A percentile compares a stretch with the other conserved stretches of the same genome.
Conservation (phyloP, 805 yeast species). For the Candida ovalis region DNA sequence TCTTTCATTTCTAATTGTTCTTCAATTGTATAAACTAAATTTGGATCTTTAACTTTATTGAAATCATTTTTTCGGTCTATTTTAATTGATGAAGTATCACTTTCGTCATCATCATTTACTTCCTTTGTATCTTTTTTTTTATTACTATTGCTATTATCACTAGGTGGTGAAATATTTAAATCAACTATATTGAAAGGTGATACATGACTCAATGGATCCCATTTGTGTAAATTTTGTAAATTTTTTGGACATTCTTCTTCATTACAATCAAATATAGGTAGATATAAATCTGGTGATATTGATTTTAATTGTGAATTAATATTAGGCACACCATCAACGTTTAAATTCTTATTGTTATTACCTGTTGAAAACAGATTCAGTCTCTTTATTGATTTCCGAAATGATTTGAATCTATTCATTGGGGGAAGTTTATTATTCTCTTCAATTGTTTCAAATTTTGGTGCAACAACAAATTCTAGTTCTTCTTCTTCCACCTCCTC, state of each 20-base stretch:
- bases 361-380: background rate
- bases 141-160: background rate
- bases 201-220: slow-evolving; percentile 12
- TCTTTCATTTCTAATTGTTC: slow-evolving; percentile 19
- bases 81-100: background rate
- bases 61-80: background rate
- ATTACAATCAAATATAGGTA: background rate
- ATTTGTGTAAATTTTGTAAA: slow-evolving; percentile 4
- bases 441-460: background rate
- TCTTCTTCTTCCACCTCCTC: background rate
- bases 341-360: background rate
- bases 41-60: background rate
- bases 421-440: too few relatives aligned
- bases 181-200: slow-evolving; percentile 21
- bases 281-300: background rate
- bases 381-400: background rate
- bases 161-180: slow-evolving; percentile 10
- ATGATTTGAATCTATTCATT: background rate
- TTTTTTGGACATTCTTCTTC: background rate
- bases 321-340: background rate
- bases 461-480: background rate
- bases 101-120: too few relatives aligned
- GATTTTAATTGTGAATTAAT: too few relatives aligned
- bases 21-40: slow-evolving; percentile 11
- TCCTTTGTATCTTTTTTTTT: background rate